A percentile compares a stretch with the other conserved stretches of the same genome.
Conservation (phyloP, 2,329 filamentous ascomycete genomes). For the Aureobasidium sp. region DNA sequence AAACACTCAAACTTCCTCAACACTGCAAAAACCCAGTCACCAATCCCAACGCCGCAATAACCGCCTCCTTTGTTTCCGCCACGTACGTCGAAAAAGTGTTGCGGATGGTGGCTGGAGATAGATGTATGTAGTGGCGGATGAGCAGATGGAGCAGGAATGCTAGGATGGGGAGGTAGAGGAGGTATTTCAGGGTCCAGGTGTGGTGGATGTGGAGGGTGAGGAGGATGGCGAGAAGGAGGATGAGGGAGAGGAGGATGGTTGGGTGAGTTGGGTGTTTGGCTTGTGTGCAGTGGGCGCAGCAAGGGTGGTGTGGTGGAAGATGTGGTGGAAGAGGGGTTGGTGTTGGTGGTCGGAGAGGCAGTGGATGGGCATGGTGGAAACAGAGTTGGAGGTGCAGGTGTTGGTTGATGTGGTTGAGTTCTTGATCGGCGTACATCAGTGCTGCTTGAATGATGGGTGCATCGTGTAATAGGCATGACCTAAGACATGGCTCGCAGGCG, state of each 20-base stretch:
- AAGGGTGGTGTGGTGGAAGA: not conserved
- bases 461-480: not conserved
- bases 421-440: not conserved
- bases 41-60: not conserved
- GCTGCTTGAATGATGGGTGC: not conserved
- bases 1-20: not conserved
- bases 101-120: not conserved
- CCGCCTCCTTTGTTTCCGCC: not conserved
- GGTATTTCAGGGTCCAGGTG: not conserved
- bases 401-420: not conserved
- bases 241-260: not conserved
- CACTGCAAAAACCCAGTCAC: not conserved
- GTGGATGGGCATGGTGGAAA: not conserved
- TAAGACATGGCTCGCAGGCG: not conserved
- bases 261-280: not conserved
- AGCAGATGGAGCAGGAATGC: not conserved
- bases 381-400: not conserved
- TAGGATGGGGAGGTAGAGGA: not conserved
- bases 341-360: not conserved
- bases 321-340: not conserved
- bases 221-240: not conserved
- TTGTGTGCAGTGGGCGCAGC: not conserved
- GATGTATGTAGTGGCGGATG: not conserved
- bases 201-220: not conserved
- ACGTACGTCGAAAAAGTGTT: not conserved